phyloP scores from a whole-genome alignment of 768 basidiomycete species.

The Suillus subaureus region DNA sequence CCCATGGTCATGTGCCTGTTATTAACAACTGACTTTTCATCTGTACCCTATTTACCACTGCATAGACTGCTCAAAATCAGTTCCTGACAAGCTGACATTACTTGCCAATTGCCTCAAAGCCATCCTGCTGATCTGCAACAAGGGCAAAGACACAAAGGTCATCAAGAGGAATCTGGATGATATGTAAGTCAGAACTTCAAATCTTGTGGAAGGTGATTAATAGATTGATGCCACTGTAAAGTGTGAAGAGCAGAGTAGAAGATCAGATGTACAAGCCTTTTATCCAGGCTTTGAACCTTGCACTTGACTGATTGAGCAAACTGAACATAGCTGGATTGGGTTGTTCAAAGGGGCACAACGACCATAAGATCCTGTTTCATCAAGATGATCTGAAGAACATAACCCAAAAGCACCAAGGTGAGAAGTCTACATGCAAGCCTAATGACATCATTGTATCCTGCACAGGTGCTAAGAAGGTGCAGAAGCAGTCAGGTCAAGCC shows the following conservation, averaged over 20 bases:
- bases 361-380: background rate
- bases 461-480: background rate
- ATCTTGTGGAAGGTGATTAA: background rate
- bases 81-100: too few species aligned
- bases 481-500: too few species aligned
- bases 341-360: background rate
- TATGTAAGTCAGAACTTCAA: background rate
- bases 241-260: background rate
- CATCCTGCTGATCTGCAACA: too few species aligned
- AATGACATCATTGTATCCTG: background rate
- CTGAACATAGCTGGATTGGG: background rate
- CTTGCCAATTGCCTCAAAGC: too few species aligned
- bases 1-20: background rate
- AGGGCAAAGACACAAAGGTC: too few species aligned
- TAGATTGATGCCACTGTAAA: background rate
- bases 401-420: background rate
- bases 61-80: too few species aligned
- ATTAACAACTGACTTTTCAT: background rate
- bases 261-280: background rate
- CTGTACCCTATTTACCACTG: background rate
- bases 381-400: background rate
- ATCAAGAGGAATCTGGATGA: background rate
- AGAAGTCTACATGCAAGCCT: background rate
- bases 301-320: background rate
- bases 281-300: background rate